These are phyloP conservation scores for Microsporum audouinii DNA, from an alignment of 2,329 filamentous ascomycete species.

Conservation along the genomic window DNA sequence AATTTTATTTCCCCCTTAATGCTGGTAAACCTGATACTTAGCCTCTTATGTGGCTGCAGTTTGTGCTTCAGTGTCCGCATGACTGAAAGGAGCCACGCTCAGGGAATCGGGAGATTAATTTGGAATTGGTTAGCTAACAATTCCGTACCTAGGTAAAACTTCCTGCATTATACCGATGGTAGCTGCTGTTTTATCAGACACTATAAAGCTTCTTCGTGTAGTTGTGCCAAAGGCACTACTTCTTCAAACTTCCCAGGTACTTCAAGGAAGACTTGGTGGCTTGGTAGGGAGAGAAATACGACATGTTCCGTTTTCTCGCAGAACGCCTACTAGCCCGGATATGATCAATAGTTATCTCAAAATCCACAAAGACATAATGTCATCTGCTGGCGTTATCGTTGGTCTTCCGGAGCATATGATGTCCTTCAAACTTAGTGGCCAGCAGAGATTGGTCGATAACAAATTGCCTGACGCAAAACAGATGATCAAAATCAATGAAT, in stretches of 20 bases:
- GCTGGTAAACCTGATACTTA: background rate
- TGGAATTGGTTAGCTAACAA: background rate
- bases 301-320: slow-evolving; percentile 49
- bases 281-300: slow-evolving; percentile 45
- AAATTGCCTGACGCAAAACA: slow-evolving; percentile 30
- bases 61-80: too few relatives aligned
- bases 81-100: background rate
- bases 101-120: background rate
- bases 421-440: slow-evolving; percentile 52
- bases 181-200: slow-evolving; percentile 43
- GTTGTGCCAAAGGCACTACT: slow-evolving; percentile 52
- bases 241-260: slow-evolving; percentile 48
- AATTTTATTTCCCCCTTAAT: too few relatives aligned
- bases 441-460: slow-evolving; percentile 45
- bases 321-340: slow-evolving; percentile 21
- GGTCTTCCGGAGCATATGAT: slow-evolving; percentile 53
- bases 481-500: slow-evolving; percentile 44
- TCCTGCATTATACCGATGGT: slow-evolving; percentile 60
- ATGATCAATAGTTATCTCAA: slow-evolving; percentile 25
- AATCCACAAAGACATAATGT: slow-evolving; percentile 27
- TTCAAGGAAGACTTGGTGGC: slow-evolving; percentile 45
- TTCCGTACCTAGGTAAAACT: slow-evolving; percentile 38
- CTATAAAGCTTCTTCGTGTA: slow-evolving; percentile 41
- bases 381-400: slow-evolving; percentile 42
- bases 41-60: background rate